A percentile compares a stretch with the other conserved stretches of the same genome.
phyloP scores from a whole-genome alignment of 2,329 filamentous ascomycete species.

The Aspergillus glaucus region DNA sequence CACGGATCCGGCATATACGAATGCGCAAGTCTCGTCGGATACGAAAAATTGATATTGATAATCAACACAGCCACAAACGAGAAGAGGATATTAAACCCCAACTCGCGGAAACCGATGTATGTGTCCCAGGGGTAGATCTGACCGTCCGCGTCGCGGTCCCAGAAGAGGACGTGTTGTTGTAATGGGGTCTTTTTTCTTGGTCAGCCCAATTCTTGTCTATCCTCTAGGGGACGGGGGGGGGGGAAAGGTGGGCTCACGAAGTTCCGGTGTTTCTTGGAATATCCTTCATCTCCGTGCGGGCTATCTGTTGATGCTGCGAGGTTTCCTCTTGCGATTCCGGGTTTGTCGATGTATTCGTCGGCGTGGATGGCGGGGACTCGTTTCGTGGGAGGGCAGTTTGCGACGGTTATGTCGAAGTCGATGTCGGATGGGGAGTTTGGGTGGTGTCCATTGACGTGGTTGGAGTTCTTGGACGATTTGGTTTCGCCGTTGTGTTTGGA shows the following conservation, averaged over 20 bases:
- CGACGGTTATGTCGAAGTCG: neutral
- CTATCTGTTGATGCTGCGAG: neutral
- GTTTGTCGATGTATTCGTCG: neutral
- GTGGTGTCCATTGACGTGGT: neutral
- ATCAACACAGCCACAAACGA: conserved; percentile 36
- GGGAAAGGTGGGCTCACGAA: neutral
- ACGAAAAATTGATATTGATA: conserved; percentile 40
- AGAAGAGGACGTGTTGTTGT: conserved; percentile 40
- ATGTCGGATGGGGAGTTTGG: neutral
- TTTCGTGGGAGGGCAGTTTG: neutral
- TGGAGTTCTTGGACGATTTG: no score
- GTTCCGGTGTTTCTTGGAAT: neutral
- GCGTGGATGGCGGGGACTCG: neutral
- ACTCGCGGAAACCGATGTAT: conserved; percentile 34
- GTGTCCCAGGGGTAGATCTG: conserved; percentile 37
- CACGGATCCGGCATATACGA: conserved; percentile 32
- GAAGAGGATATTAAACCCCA: conserved; percentile 38
- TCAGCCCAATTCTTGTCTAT: neutral
- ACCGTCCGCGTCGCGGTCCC: conserved; percentile 38
- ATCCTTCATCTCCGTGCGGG: neutral
- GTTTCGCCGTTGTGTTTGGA: no score
- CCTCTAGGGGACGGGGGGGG: neutral
- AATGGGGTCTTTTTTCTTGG: conserved; percentile 24
- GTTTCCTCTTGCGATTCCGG: neutral
- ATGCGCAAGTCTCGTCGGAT: conserved; percentile 36